Evolutionary conservation across 148 eudicot species (phyloP).

Genomic region (Rhododendron mucronatum): DNA sequence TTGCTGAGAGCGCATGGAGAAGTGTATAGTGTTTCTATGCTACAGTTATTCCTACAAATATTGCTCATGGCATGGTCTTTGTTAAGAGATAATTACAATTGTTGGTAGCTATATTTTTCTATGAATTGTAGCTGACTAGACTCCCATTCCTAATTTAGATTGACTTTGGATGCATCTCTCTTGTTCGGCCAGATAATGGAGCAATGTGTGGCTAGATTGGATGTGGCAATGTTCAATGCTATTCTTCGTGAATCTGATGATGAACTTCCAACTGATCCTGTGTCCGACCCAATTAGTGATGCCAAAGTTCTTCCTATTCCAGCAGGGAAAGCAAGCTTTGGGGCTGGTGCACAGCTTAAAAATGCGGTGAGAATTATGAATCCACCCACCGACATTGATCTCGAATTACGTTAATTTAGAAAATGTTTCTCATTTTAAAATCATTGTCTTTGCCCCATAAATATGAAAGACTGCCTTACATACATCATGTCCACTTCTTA

Average conservation of each 20-base stretch:
- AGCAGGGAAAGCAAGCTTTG: slow-evolving; percentile 86
- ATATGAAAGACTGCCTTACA: not conserved
- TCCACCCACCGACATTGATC: not conserved
- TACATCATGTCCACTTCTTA: not conserved
- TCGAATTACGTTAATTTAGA: not conserved
- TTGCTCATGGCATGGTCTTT: not conserved
- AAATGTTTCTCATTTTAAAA: not conserved
- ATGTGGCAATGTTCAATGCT: slow-evolving; percentile 98
- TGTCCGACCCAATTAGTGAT: slow-evolving; percentile 91
- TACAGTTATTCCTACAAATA: not conserved
- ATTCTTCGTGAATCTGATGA: slow-evolving; percentile 85
- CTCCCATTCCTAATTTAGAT: not conserved
- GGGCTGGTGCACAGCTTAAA: slow-evolving; percentile 94
- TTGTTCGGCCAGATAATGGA: slow-evolving; percentile 73
- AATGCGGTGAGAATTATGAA: slow-evolving; percentile 53
- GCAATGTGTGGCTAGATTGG: slow-evolving; percentile 84
- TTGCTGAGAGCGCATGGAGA: not conserved
- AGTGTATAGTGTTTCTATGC: not conserved
- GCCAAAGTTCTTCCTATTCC: slow-evolving; percentile 80
- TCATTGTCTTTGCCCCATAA: not conserved
- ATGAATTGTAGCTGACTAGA: not conserved
- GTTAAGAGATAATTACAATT: not conserved
- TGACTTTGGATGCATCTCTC: not conserved
- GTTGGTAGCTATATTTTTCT: not conserved
- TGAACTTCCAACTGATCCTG: slow-evolving; percentile 90